phyloP scores from a whole-genome alignment of 192 early-diverging fungal species.

The Podila epigama region DNA sequence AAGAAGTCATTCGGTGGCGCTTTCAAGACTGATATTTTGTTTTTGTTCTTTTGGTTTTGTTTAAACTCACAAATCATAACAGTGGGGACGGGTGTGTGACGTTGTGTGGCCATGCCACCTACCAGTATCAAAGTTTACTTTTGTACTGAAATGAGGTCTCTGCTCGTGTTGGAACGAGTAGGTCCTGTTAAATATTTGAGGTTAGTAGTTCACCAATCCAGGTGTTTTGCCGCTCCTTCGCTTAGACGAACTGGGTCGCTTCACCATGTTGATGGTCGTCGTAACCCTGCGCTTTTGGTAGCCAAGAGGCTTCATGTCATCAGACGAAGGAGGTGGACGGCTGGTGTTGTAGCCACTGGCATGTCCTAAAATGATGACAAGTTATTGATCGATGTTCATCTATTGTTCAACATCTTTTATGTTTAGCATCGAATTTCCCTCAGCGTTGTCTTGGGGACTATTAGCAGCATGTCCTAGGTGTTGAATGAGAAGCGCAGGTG shows the following conservation, averaged over 20 bases:
- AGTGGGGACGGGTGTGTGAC: too few relatives aligned
- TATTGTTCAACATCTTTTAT: slow-evolving; percentile 6
- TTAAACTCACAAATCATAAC: too few relatives aligned
- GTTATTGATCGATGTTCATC: slow-evolving; percentile 7
- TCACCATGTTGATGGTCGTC: not conserved
- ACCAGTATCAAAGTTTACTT: too few relatives aligned
- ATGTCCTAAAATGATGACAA: slow-evolving; percentile 27
- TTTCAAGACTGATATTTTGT: too few relatives aligned
- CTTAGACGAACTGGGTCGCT: not conserved
- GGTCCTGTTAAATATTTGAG: slow-evolving; percentile 13
- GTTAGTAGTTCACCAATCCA: slow-evolving; percentile 4
- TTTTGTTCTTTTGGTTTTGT: too few relatives aligned
- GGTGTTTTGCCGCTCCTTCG: not conserved
- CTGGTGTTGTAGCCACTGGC: slow-evolving; percentile 20
- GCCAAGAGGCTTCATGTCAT: slow-evolving; percentile 23
- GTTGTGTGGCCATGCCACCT: too few relatives aligned
- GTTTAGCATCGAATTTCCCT: slow-evolving; percentile 29
- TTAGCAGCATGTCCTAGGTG: slow-evolving; percentile 22
- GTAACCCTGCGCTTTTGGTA: slow-evolving; percentile 28
- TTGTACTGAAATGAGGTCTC: too few relatives aligned
- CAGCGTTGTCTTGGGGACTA: slow-evolving; percentile 21
- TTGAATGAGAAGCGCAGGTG: slow-evolving; percentile 38
- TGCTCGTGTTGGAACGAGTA: too few relatives aligned
- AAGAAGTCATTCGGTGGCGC: too few relatives aligned
- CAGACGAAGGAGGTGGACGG: slow-evolving; percentile 30